Conservation (phyloP, 768 basidiomycete genomes). For the Neoboletus magnificus region DNA sequence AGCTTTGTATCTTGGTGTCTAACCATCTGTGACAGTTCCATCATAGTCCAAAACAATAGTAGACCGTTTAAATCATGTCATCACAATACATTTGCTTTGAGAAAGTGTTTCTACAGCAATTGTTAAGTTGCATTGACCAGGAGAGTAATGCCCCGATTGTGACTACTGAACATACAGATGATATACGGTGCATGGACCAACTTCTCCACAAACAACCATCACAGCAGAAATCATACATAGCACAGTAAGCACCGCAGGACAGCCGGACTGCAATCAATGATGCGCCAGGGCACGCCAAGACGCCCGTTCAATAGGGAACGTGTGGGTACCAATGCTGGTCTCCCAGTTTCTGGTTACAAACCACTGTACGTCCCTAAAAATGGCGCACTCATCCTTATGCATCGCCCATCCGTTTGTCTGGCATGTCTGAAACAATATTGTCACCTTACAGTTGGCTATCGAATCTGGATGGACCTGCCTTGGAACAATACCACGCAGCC, state of each 20-base stretch:
- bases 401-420: constrained; percentile 20
- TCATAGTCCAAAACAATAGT: constrained; percentile 28
- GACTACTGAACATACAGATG: background rate
- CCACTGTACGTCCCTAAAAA: constrained; percentile 30
- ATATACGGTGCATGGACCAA: background rate
- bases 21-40: constrained; percentile 24
- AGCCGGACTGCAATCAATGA: constrained; percentile 5
- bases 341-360: constrained; percentile 30
- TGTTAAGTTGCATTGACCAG: background rate
- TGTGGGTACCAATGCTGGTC: constrained; percentile 6
- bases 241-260: background rate
- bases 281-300: constrained; percentile 12
- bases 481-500: constrained; percentile 30
- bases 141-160: background rate
- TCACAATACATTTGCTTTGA: constrained; percentile 9
- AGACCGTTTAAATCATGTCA: constrained; percentile 1
- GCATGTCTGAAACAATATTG: constrained; percentile 15
- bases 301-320: constrained; percentile 19
- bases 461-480: constrained; percentile 11
- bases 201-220: background rate
- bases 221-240: background rate
- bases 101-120: background rate
- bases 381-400: constrained; percentile 24
- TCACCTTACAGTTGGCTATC: constrained; percentile 1
- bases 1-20: background rate